Base-by-base conservation (phyloP, 2,329 filamentous ascomycete species). In the Exserohilum rostratum region DNA sequence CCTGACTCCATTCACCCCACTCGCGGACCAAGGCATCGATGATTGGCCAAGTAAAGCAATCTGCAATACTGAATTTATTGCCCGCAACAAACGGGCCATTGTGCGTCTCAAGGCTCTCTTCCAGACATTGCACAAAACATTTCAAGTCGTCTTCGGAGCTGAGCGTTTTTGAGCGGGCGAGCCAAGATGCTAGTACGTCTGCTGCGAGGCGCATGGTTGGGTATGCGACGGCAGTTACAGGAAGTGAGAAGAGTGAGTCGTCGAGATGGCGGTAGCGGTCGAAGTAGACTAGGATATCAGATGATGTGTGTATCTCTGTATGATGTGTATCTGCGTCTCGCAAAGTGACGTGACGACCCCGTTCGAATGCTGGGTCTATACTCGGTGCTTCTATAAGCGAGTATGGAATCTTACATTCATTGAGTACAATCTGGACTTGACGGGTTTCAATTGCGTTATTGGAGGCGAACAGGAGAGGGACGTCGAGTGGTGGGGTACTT, bases 401-500 rank as follows among this genome's bases (percentile, higher is more conserved):
- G 35, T 58, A 58, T 2, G 45, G 61, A 20, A 62, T 62, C 54
- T 60, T 74, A 12, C 46, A 65, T 61, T 62, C 67, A 38, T 45
- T 68, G n/a, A 67, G 68, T 55, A 50, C 75, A 7, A 73, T 66
- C 39, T 65, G 62, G 5, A 78, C 67, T 40, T 72, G 71, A 2
- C 64, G 54, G 12, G 69, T 74, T 15, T 72, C 65, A 0, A 72
- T 61, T 2, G 45, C 34, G 20, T 73, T 67, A 37, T 68, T 66
- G 3, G 67, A 67, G 1, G 72, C 66, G 42, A 78, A 78, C 6
- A 80, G 61, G 29, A 77, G 73, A 6, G 77, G 76, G 5, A 63
- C 48, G 29, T 76, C 71, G 0, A 69, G 61, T 1, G 72, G 63
- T 17, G 53, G 38, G 3, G 38, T 6, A 5, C 71, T 61, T 40